Evolutionary conservation across 78 protist species (phyloP), one percentile per base, ranked within the genome.

Genomic region (Mastigamoeba balamuthi): DNA sequence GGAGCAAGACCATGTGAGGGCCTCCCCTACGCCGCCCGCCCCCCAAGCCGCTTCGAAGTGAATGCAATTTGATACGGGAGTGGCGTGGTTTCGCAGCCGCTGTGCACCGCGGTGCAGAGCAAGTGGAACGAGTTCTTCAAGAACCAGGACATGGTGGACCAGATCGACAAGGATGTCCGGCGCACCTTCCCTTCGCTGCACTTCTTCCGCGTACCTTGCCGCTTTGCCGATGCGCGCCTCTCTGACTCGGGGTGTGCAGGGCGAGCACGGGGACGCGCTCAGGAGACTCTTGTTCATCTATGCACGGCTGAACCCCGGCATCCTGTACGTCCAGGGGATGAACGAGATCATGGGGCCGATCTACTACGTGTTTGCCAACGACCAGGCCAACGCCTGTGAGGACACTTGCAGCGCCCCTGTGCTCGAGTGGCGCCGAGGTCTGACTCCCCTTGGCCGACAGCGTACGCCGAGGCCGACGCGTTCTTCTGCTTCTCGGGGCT

Each of bases 281-380:
- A 28, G 74, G 41, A 23, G 80, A 7, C 74, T 88, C 27, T 42
- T 88, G 28, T 80, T 80, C 25, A 78, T 80, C 17, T 88, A 80
- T 40, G 93, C 87, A 5, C 63, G 74, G 68, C 53, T 88, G 23
- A 83, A 88, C 65, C 86, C 88, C 1, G 93, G 93, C 5, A 76
- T 83, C 30, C 53, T 48, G 23, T 88, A 88, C 28, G 92, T 88
- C 9, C 91, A 84, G 40, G 95, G 88, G 30, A 85, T 87, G 93
- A 92, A 87, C 67, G 93, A 92, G 27, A 37, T 92, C 1, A 41
- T 88, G 8, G 92, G 84, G 36, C 93, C 86, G 1, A 69, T 92
- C n/a, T 92, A 88, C 33, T 87, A 75, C 65, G 66, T 70, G 8
- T 83, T 82, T 30, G 85, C 85, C 36, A 74, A 25, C 28, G 92